Conservation (phyloP, 352 stramenopile genomes). For the Globisporangium viniferum region DNA sequence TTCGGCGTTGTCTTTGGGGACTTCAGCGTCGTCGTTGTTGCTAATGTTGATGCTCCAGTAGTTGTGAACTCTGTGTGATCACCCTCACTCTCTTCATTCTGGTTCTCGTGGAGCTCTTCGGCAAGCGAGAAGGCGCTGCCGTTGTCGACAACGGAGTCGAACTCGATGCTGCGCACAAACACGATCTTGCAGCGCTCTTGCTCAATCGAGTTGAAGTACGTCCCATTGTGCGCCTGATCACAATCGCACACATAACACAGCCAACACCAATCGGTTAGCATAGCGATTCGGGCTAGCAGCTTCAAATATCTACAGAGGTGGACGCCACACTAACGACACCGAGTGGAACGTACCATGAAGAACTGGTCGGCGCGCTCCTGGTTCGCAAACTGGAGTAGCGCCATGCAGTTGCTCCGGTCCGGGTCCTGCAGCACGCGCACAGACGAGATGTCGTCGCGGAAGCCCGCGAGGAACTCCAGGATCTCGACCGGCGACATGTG, state of each 20-base stretch:
- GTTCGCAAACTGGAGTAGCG: slow-evolving; percentile 76
- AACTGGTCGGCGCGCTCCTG: slow-evolving; percentile 84
- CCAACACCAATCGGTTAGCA: not conserved
- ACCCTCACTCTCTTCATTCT: slow-evolving; percentile 12
- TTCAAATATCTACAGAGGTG: not conserved
- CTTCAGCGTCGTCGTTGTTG: not conserved
- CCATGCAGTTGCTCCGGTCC: slow-evolving; percentile 82
- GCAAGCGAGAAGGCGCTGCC: slow-evolving; percentile 18
- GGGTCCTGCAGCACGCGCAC: slow-evolving; percentile 82
- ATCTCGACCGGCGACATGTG: slow-evolving; percentile 86
- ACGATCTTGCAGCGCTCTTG: slow-evolving; percentile 88
- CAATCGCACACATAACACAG: not conserved
- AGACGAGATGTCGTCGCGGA: slow-evolving; percentile 67
- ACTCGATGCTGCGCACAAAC: slow-evolving; percentile 88
- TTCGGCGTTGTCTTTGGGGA: slow-evolving; percentile 25
- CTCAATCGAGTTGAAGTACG: slow-evolving; percentile 92
- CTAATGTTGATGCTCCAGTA: not conserved
- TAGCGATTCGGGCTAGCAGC: not conserved
- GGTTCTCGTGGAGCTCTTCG: slow-evolving; percentile 20
- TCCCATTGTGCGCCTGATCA: slow-evolving; percentile 80
- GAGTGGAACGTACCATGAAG: slow-evolving; percentile 35
- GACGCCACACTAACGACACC: no score
- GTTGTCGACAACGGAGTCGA: slow-evolving; percentile 44
- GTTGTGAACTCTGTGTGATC: not conserved
- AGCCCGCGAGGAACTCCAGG: slow-evolving; percentile 78